Base-by-base conservation (phyloP, 176 grass and related monocot species). In the Oryza rufipogon region DNA sequence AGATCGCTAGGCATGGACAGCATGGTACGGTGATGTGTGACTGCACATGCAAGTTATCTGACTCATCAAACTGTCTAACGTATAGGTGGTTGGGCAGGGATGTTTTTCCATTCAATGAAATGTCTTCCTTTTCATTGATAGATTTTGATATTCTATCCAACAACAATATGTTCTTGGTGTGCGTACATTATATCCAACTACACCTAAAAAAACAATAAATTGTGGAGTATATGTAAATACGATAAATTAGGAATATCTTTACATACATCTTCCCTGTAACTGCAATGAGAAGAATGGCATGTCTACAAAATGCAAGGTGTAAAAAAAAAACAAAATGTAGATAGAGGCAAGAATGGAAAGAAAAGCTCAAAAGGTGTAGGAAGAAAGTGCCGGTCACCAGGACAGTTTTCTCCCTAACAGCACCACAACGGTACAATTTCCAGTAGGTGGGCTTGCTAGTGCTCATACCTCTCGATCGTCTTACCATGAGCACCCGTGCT, bases 1-100 rank as follows among this genome's bases (percentile, higher is more conserved):
- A 81, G 72, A 61, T 81, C 83, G 13, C 83, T 70, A 81, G 83
- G 66, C 79, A 77, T 34, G 41, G 8, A 81, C 78, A 36, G 66
- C 79, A 77, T 38, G 78, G 63, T 81, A 16, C 13, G 25, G 32
- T 33, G 45, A 19, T 80, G 34, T 9, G 15, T 66, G 70, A 7
- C 30, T 38, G 44, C 61, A 68, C 22, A 4, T 49, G 49, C 17
- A 71, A 68, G 13, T 25, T 83, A 83, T 71, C 19, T 46, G 46
- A 38, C 32, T 47, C 54, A 60, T 80, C 69, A 70, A 54, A 68
- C 73, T 79, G 61, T 36, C 63, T 28, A 51, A 60, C 69, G 47
- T n/a, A 58, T 58, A 63, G 58, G 58, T 10, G 58, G 58, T 63
- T 63, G 20, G 17, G 56, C 56, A 61, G 20, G 52, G 52, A 56